A percentile compares a stretch with the other conserved stretches of the same genome.
Conservation (phyloP, 495 filamentous ascomycete genomes). For the Pyrenopolyporus hunteri region DNA sequence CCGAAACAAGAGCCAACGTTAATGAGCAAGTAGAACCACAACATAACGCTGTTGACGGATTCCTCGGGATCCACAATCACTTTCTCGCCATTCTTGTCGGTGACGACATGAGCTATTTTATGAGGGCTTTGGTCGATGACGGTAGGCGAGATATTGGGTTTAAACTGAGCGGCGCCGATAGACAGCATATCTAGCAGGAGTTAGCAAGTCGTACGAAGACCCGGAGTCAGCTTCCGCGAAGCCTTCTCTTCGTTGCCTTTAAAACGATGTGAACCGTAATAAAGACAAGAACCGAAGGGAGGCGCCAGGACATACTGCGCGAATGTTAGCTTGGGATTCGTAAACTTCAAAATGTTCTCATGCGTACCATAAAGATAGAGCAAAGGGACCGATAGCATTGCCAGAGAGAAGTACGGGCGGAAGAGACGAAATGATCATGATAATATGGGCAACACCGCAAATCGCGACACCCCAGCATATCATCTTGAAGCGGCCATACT, state of each 20-base stretch:
- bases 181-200: constrained; percentile 56
- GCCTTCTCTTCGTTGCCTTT: constrained; percentile 10
- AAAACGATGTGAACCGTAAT: constrained; percentile 31
- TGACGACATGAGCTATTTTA: constrained; percentile 62
- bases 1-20: constrained; percentile 72
- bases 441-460: constrained; percentile 66
- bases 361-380: constrained; percentile 53
- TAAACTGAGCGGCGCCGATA: constrained; percentile 65
- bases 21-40: constrained; percentile 74
- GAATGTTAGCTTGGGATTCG: constrained; percentile 12
- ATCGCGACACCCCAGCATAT: constrained; percentile 64
- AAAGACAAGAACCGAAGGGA: constrained; percentile 28
- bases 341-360: background rate
- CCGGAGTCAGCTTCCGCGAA: background rate
- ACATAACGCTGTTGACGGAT: constrained; percentile 71
- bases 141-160: constrained; percentile 68
- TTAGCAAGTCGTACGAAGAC: constrained; percentile 44
- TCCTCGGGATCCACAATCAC: constrained; percentile 77
- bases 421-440: constrained; percentile 65
- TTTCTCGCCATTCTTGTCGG: constrained; percentile 69
- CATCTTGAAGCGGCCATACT: constrained; percentile 64
- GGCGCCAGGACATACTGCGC: constrained; percentile 15
- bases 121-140: constrained; percentile 76
- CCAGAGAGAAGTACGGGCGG: constrained; percentile 62
- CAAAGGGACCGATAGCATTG: constrained; percentile 62